Percentiles rank a stretch among this genome's conserved stretches.
These are phyloP conservation scores for Scleromitrula shiraiana DNA, from an alignment of 2,329 filamentous ascomycete species.

Conservation along the genomic window DNA sequence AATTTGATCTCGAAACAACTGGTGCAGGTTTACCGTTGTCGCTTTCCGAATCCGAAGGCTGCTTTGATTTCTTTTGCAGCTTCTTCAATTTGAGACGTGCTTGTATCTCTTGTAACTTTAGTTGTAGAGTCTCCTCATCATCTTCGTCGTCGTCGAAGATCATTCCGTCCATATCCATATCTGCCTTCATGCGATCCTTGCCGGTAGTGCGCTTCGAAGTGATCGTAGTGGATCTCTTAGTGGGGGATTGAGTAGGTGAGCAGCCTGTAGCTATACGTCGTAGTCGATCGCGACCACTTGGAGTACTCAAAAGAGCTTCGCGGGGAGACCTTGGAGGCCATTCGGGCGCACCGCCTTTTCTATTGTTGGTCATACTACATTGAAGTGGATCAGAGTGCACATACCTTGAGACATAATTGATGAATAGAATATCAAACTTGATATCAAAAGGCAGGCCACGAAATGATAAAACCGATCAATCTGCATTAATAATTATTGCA, in stretches of 20 bases:
- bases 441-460: neutral
- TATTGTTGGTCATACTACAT: neutral
- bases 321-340: slow-evolving; percentile 62
- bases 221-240: slow-evolving; percentile 34
- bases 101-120: slow-evolving; percentile 83
- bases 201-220: slow-evolving; percentile 16
- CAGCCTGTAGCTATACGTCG: slow-evolving; percentile 57
- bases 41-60: slow-evolving; percentile 25
- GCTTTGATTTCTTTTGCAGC: slow-evolving; percentile 55
- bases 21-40: slow-evolving; percentile 13
- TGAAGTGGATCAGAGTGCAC: neutral
- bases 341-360: slow-evolving; percentile 26
- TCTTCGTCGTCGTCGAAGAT: slow-evolving; percentile 59
- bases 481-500: too few species aligned
- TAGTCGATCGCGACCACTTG: slow-evolving; percentile 70
- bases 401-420: slow-evolving; percentile 9
- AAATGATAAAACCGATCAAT: slow-evolving; percentile 1
- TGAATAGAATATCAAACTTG: neutral
- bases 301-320: slow-evolving; percentile 59
- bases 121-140: slow-evolving; percentile 80
- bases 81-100: slow-evolving; percentile 82
- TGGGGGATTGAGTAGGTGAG: slow-evolving; percentile 62
- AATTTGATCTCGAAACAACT: slow-evolving; percentile 17
- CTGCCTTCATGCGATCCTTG: slow-evolving; percentile 19
- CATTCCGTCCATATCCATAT: slow-evolving; percentile 29